These are phyloP conservation scores for Rhizopus microsporus DNA, from an alignment of 371 early-diverging fungal genomes.

Conservation along the genomic window DNA sequence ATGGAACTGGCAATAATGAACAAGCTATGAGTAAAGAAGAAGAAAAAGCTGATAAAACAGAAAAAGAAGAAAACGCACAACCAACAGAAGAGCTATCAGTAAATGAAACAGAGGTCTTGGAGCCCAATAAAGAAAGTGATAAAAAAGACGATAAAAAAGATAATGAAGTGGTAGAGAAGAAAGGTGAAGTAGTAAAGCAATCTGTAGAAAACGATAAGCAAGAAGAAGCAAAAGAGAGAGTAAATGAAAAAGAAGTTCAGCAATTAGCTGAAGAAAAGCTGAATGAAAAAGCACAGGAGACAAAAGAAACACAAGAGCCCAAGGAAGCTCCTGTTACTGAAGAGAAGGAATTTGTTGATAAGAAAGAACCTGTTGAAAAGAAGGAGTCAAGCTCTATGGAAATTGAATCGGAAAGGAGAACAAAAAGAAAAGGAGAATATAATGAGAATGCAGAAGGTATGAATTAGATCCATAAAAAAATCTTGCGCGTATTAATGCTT, in stretches of 20 bases:
- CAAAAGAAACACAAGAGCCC: background rate
- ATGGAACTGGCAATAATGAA: background rate
- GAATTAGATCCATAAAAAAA: background rate
- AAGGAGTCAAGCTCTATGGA: slow-evolving; percentile 8
- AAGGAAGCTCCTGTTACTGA: slow-evolving; percentile 15
- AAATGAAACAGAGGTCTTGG: background rate
- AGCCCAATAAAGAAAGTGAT: slow-evolving; percentile 8
- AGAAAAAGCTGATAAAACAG: slow-evolving; percentile 5
- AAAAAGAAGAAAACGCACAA: background rate
- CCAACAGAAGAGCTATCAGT: background rate
- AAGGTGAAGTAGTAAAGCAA: background rate
- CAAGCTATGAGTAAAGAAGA: slow-evolving; percentile 25
- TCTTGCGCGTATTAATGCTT: background rate
- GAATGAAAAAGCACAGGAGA: slow-evolving; percentile 17
- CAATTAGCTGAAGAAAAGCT: background rate
- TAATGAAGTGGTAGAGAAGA: background rate
- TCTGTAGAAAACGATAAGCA: background rate
- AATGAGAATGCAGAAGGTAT: background rate
- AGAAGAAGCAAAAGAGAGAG: slow-evolving; percentile 1
- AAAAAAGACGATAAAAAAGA: slow-evolving; percentile 13
- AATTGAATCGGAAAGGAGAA: slow-evolving; percentile 12
- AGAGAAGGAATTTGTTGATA: background rate
- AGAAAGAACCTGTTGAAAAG: slow-evolving; percentile 1
- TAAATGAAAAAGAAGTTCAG: background rate
- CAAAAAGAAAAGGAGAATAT: slow-evolving; percentile 19